phyloP scores from a whole-genome alignment of 116 monocot species.

The Iris pallida region DNA sequence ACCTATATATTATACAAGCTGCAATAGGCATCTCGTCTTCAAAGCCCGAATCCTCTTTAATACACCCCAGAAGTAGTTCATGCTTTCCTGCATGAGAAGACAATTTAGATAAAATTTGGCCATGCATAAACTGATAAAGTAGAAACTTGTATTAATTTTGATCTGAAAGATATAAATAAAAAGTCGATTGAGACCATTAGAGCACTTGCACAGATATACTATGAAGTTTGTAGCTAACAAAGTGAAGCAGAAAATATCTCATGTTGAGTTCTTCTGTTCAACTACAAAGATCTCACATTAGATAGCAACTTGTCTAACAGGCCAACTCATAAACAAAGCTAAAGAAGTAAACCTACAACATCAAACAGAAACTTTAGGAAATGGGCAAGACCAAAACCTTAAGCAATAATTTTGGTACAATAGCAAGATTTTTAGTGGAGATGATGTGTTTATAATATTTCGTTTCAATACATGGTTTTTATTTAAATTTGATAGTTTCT shows the following conservation, averaged over 20 bases:
- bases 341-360: too few species aligned
- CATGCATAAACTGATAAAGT: too few species aligned
- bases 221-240: too few species aligned
- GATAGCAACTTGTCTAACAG: not conserved
- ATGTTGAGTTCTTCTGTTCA: too few species aligned
- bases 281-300: not conserved
- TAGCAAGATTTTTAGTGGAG: conserved; percentile 49
- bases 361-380: too few species aligned
- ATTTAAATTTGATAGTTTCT: conserved; percentile 67
- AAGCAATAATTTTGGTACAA: conserved; percentile 32
- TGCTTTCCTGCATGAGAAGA: conserved; percentile 53
- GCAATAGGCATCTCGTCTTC: conserved; percentile 85
- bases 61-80: conserved; percentile 65
- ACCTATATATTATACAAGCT: conserved; percentile 82
- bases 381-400: conserved; percentile 55
- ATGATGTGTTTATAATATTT: conserved; percentile 51
- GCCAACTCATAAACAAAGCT: too few species aligned
- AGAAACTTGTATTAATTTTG: too few species aligned
- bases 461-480: conserved; percentile 87
- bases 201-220: too few species aligned
- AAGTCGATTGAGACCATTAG: too few species aligned
- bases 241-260: too few species aligned
- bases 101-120: conserved; percentile 12
- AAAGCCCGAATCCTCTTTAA: conserved; percentile 87
- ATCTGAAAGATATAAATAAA: too few species aligned